Percentiles rank a stretch among this genome's conserved stretches.
These are phyloP conservation scores for Rhododendron griersonianum DNA, from an alignment of 148 eudicot genomes.

Conservation along the genomic window DNA sequence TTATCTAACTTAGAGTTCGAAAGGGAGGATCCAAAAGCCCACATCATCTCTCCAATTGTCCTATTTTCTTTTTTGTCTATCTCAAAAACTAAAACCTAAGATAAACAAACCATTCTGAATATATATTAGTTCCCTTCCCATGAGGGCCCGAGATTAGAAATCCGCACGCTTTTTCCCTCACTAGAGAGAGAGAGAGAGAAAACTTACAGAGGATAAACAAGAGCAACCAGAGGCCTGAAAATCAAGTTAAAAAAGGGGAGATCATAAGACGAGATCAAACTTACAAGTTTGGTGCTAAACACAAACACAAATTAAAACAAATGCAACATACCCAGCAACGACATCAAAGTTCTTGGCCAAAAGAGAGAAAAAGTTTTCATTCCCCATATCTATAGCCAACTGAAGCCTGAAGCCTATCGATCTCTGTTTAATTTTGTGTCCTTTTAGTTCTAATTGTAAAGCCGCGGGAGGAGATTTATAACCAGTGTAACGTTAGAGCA, in stretches of 20 bases:
- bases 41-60: neutral
- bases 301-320: neutral
- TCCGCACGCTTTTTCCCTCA: no score
- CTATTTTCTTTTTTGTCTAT: neutral
- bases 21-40: neutral
- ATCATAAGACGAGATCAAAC: neutral
- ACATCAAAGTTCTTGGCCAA: conserved; percentile 39
- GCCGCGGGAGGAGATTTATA: neutral
- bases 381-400: neutral
- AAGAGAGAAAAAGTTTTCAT: neutral
- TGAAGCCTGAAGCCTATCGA: neutral
- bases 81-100: neutral
- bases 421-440: neutral
- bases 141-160: no score
- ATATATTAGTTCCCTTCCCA: no score
- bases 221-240: conserved; percentile 37
- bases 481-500: neutral
- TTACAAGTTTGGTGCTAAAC: neutral
- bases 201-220: conserved; percentile 26
- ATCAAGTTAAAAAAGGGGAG: neutral
- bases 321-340: conserved; percentile 22
- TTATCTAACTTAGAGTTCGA: no score
- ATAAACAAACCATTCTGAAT: neutral
- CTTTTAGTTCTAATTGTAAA: neutral
- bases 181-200: no score